Base-by-base conservation (phyloP, 2,329 filamentous ascomycete genomes). In the Aspergillus jensenii region DNA sequence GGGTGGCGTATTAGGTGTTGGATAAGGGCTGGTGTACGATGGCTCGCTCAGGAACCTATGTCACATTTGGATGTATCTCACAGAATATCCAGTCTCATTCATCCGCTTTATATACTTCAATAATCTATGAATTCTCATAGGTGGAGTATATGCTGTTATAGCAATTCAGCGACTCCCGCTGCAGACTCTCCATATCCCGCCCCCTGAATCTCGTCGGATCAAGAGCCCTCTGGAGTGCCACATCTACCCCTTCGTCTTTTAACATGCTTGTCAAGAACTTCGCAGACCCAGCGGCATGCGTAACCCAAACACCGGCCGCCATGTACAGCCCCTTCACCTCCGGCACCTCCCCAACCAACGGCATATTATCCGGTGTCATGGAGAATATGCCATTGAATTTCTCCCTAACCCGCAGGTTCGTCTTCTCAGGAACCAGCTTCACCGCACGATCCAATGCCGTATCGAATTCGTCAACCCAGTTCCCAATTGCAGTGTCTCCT, bases 271-370 rank as follows among this genome's bases (percentile, higher is more conserved):
- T 46, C 44, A 66, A 41, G 17, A 74, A 58, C 31, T 65, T 69
- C 15, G 70, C 72, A 6, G 64, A 62, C 1, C 72, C 72, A 44
- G 71, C 71, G 27, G 71, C 72, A 59, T 72, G 69, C 0, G 72
- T 73, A 35, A 75, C 66, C 73, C 72, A 75, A 17, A 74, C 71
- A 1, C 70, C 71, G 5, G 69, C 71, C 6, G 68, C 69, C 17
- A 74, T 56, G 55, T 68, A 73, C 21, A 74, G 47, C 2, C 71
- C 70, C 1, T 61, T 19, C 1, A 64, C 27, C 1, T 52, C 62
- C 12, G 67, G 55, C 3, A 73, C 61, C 7, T 51, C 62, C 8
- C 72, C 72, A 15, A 68, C 68, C 40, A 75, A 56, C 3, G 72
- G 71, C 40, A 75, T 54, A 25, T 70, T 72, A 45, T 74, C 73